Base-by-base conservation (phyloP, 768 basidiomycete genomes). In the Amanita rimosa region DNA sequence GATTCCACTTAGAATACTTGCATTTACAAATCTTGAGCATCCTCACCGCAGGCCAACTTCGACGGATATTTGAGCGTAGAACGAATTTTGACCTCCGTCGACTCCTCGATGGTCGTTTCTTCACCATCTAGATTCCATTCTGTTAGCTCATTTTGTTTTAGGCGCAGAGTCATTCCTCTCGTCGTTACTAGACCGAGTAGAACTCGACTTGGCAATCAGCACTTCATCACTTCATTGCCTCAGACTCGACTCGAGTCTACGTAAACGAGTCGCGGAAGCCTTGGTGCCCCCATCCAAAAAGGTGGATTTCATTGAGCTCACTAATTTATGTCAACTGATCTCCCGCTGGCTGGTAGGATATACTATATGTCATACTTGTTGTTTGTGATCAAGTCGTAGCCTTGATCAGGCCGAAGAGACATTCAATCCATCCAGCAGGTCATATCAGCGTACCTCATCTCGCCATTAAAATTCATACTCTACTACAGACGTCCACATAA, bases 381-480 rank as follows among this genome's bases (percentile, higher is more conserved):
- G 83, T 85, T 0, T 73, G 75, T 42, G 83, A 79, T 21, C 79
- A 77, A 22, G 83, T 95, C 0, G 75, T 97, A 21, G 93, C 92
- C 1, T 72, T 99, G 6, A 81, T 94, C 7, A 71, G 95, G 51
- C 95, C 95, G 0, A 83, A 75, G 60, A 94, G 88, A 59, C 95
- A 97, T 59, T 93, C 91, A 0, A 92, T 99, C 56, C 93, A 99
- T 61, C 93, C 93, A 16, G 81, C 88, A 38, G 90, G 90, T 85
- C 55, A 7, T 46, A 69, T 54, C 21, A 16, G n/a, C 35, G 19
- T 14, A 21, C 26, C 19, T 24, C 16, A 4, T 52, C 2, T 38
- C 34, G 33, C 35, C 11, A 33, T 6, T 24, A 34, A 37, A 14
- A 40, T 26, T 46, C 35, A 16, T 27, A 43, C 26, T 33, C 47